Evolutionary conservation across 2,329 filamentous ascomycete genomes (phyloP), one percentile per base, ranked within the genome.

Genomic region (Stachybotrys chartarum): DNA sequence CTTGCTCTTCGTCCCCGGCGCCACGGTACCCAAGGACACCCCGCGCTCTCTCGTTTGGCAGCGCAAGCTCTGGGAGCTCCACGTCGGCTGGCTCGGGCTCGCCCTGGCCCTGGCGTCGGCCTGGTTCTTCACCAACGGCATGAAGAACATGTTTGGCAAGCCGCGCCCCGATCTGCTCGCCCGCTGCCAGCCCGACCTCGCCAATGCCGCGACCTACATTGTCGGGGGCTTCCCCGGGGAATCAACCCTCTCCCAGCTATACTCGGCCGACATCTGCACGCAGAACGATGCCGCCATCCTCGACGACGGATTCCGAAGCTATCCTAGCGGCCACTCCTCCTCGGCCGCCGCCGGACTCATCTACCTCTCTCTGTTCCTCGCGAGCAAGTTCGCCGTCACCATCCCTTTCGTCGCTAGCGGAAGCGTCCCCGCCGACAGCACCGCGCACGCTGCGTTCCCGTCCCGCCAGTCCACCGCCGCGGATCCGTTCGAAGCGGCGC

Each of bases 1-100:
- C 46, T 70, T 95, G 35, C 60, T 84, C 57, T 77, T 93, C 61
- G 84, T 94, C 1, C 91, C 91, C 1, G 90, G 88, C 4, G 79
- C 82, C 6, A 86, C 85, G 1, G 84, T 87, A 1, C 80, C 82
- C 16, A 77, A 76, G 47, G 78, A 80, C 18, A 85, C 86, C 0
- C 84, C 88, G 1, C 79, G 79, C 59, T 70, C 79, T 5, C 72
- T 90, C 54, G 77, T 92, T 49, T 91, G 90, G 85, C 83, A 82
- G 67, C 82, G 90, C 60, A 96, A 94, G 73, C 70, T 96, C 1
- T 97, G 93, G 91, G 92, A 97, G 70, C 85, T 90, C 69, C 91
- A 97, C 67, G 85, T 84, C 2, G 91, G 90, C 56, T 90, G 87
- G 84, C 83, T 96, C 64, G 92, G 92, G 0, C 78, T 96, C 3